Conservation (phyloP, 495 filamentous ascomycete genomes). For the Cenococcum geophilum region DNA sequence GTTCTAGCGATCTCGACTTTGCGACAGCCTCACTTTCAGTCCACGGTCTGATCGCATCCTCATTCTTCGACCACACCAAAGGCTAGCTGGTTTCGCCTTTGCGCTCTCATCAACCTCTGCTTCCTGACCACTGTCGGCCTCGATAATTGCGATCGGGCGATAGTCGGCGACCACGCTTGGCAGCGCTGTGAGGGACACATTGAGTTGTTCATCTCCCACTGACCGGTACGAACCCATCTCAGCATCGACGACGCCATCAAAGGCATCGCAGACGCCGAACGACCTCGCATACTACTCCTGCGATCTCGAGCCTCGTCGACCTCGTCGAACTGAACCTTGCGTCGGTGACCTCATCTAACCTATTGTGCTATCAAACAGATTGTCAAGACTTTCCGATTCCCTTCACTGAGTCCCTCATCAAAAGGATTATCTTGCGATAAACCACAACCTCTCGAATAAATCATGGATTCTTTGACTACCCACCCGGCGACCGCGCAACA, state of each 20-base stretch:
- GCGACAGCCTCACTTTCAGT: not conserved
- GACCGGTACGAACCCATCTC: conserved; percentile 54
- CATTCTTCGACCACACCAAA: conserved; percentile 15
- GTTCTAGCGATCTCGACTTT: conserved; percentile 1
- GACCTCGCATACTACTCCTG: conserved; percentile 9
- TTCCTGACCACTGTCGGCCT: conserved; percentile 6
- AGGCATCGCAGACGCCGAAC: conserved; percentile 6
- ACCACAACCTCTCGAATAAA: conserved; percentile 20
- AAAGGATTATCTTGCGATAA: not conserved
- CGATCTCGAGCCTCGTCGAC: conserved; percentile 10
- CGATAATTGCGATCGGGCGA: conserved; percentile 17
- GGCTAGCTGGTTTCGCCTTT: conserved; percentile 30
- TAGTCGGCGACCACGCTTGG: conserved; percentile 13
- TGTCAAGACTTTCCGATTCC: not conserved
- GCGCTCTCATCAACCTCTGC: conserved; percentile 9
- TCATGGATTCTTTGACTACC: conserved; percentile 83
- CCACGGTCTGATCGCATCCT: conserved; percentile 5
- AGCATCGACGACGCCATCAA: conserved; percentile 7
- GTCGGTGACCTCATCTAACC: conserved; percentile 1
- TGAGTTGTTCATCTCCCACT: conserved; percentile 95
- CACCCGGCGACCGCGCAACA: conserved; percentile 82
- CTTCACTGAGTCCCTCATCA: not conserved
- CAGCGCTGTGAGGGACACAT: conserved; percentile 78
- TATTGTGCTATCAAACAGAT: conserved; percentile 2
- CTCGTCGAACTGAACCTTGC: conserved; percentile 3